Evolutionary conservation across 2,329 filamentous ascomycete genomes (phyloP), one percentile per base, ranked within the genome.

Genomic region (Calonectria hawksworthii): DNA sequence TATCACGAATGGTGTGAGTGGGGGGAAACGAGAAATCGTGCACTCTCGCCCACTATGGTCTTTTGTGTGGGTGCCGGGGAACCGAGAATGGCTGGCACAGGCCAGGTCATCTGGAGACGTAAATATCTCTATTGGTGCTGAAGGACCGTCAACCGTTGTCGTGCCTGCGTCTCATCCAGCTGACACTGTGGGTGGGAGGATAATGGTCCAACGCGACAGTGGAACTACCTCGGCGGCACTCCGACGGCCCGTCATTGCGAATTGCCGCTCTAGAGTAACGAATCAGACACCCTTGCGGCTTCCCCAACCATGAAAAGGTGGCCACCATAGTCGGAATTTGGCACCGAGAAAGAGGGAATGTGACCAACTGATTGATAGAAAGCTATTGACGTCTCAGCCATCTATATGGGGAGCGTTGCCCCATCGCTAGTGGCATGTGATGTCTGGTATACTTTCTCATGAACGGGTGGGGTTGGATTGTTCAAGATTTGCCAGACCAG

Each of bases 181-280:
- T 34, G 47, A 68, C 32, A 26, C 36, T 14, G 23, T 30, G 32
- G 50, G 2, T 11, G 52, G 26, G 59, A 52, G 36, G 23, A 44
- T 51, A 8, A 11, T 50, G 59, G 10, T 32, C 10, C 26, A 36
- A 18, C n/a, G 23, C 26, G 38, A 44, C 18, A 38, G 26, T 59
- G 41, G 70, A 36, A 38, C 65, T 61, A 41, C 61, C 38, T 74
- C 67, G 52, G 61, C 61, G 51, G 32, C 59, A 70, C 52, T 74
- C 67, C 61, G 72, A 74, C 67, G 67, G 65, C 34, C 71, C 47
- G 70, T 44, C 18, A 65, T 65, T 32, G 72, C 61, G 61, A 52
- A 38, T 63, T 34, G 26, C 26, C 23, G 56, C 23, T 34, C 13
- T 41, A 44, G 44, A 23, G 30, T 23, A 38, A 54, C 59, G 44